Evolutionary conservation across 73 alveolate species (phyloP), one percentile per base, ranked within the genome.

Genomic region (Paramecium octaurelia): DNA sequence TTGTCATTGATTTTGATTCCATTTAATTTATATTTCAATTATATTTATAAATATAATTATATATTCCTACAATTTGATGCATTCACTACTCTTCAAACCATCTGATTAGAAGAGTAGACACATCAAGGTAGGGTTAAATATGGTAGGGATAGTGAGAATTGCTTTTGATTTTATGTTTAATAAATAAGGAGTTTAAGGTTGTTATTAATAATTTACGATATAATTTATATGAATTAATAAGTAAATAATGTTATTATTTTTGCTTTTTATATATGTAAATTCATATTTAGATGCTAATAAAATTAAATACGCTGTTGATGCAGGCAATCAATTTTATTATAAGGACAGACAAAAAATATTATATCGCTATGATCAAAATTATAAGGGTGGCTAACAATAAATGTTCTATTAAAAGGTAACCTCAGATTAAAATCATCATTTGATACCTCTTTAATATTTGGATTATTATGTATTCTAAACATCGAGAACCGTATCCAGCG

Each of bases 221-320:
- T 64, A 64, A 64, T 64, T 64, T 64, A 31, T 14, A 64, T 64
- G 54, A 64, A 64, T 64, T 31, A 64, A 64, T 64, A 31, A 11
- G 84, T 54, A 54, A 54, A 54, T 64, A 64, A 64, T 64, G 84
- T 64, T 64, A 64, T 64, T 64, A 64, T 64, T 64, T 64, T 64
- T 64, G 84, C 84, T 64, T 64, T 31, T 64, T 64, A 31, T 64
- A 64, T 64, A 64, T 31, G 84, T 64, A 64, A 64, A 64, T 64
- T 64, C 84, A 12, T 64, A 64, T 75, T 75, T 75, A 75, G 88
- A 75, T 75, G 58, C 60, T 42, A 35, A 75, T 75, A 75, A 75
- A 75, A 75, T 75, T 38, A 75, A 75, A 42, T 75, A 75, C 60
- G 88, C 88, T 16, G 88, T 75, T 75, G 88, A 75, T 75, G 68